These are phyloP conservation scores for Ophiostoma australiae DNA, from an alignment of 2,329 filamentous ascomycete genomes.

Conservation along the genomic window DNA sequence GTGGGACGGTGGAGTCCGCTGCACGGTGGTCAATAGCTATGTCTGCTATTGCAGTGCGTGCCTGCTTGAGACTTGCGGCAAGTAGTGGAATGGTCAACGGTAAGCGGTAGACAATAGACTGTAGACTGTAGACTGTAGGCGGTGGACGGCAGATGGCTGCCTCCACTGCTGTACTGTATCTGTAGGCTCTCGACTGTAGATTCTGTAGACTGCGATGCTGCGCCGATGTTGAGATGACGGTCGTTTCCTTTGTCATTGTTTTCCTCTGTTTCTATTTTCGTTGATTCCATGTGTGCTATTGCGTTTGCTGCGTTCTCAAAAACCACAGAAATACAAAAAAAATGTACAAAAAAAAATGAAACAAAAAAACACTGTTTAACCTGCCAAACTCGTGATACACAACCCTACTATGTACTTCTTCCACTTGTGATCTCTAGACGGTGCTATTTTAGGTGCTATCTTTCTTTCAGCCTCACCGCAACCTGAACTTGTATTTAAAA, in stretches of 20 bases:
- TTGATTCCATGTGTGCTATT: no score
- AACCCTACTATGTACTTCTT: not conserved
- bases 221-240: not conserved
- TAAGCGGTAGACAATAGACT: not conserved
- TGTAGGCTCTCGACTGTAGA: not conserved
- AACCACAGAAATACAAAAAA: not conserved
- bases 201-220: not conserved
- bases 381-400: not conserved
- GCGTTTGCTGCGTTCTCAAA: not conserved
- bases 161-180: not conserved
- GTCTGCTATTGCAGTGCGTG: not conserved
- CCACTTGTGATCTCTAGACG: not conserved
- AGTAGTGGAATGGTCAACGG: not conserved
- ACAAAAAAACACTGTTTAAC: not conserved
- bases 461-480: slow-evolving; percentile 23
- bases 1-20: not conserved
- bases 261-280: no score
- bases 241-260: not conserved
- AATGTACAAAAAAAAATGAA: not conserved
- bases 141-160: not conserved
- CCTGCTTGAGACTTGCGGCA: not conserved
- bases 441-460: not conserved
- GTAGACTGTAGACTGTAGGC: not conserved
- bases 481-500: not conserved
- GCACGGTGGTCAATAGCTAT: not conserved